Evolutionary conservation across 2,329 filamentous ascomycete species (phyloP), one percentile per base, ranked within the genome.

Genomic region (Stemphylium lycopersici): DNA sequence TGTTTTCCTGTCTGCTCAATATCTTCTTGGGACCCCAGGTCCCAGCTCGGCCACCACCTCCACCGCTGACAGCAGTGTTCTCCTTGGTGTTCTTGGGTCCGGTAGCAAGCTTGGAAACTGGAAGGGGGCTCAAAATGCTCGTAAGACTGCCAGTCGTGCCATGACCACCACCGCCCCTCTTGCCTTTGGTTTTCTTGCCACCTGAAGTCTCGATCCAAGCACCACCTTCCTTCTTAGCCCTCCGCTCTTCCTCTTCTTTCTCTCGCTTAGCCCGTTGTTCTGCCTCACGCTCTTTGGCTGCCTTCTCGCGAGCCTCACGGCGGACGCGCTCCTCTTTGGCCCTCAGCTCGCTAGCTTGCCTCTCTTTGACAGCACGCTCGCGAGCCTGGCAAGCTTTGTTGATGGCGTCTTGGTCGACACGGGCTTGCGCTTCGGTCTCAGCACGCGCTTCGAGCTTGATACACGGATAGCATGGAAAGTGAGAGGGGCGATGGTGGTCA

Each of bases 1-100:
- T 49, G 13, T 53, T 55, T 53, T 67, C 63, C 44, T 66, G 62
- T 55, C 61, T 58, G 22, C 53, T 67, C 33, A 68, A 51, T 36
- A 67, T 67, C 59, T 62, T 67, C 61, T 62, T 69, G 8, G 65
- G 65, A 7, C 63, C 65, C 66, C 66, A 69, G n/a, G 32, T 31
- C 3, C 66, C 66, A n/a, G 65, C 66, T 40, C 66, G 48, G 31
- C 66, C 65, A 20, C 34, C 44, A 33, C 45, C 31, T 2, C 29
- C 33, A 16, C 40, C 31, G 3, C 29, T 40, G 18, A 13, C 15
- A 18, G 26, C 41, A 18, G 12, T 22, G 11, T 34, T 51, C 7
- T 52, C 52, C 34, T 55, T 55, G 48, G 32, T 47, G 11, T 52
- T 55, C 52, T 49, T 56, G 43, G 44, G 38, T 15, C 13, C 48